These are phyloP conservation scores for Escovopsis weberi DNA, from an alignment of 2,329 filamentous ascomycete species.

Conservation along the genomic window DNA sequence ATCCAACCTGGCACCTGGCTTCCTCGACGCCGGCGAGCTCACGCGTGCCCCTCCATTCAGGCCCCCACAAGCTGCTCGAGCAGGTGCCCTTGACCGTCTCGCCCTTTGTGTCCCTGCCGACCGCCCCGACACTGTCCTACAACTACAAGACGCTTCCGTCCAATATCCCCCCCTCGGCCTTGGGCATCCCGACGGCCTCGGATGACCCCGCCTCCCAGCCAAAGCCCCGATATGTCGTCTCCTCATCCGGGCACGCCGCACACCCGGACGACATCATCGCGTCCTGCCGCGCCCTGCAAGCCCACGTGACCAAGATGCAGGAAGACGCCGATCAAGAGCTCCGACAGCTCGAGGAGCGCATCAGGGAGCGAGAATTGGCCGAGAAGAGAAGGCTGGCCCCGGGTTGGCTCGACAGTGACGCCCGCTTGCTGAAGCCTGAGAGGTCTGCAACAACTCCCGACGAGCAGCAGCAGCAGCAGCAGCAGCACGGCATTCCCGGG, in stretches of 20 bases:
- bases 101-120: slow-evolving; percentile 81
- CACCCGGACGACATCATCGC: slow-evolving; percentile 76
- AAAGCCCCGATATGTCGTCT: slow-evolving; percentile 63
- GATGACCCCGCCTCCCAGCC: slow-evolving; percentile 20
- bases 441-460: slow-evolving; percentile 23
- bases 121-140: slow-evolving; percentile 83
- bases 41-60: slow-evolving; percentile 23
- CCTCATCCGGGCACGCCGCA: slow-evolving; percentile 63
- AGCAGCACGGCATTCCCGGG: slow-evolving; percentile 5
- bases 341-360: slow-evolving; percentile 52
- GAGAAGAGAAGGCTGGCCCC: slow-evolving; percentile 70
- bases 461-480: slow-evolving; percentile 9
- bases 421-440: slow-evolving; percentile 54
- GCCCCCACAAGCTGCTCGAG: slow-evolving; percentile 72
- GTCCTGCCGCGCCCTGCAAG: slow-evolving; percentile 64
- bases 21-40: too few relatives aligned
- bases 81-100: slow-evolving; percentile 90
- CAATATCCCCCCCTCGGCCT: slow-evolving; percentile 47
- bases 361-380: slow-evolving; percentile 51
- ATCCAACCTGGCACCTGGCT: too few relatives aligned
- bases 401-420: slow-evolving; percentile 66
- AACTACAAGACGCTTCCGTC: slow-evolving; percentile 86
- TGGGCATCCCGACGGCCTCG: slow-evolving; percentile 22
- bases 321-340: slow-evolving; percentile 54
- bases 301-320: slow-evolving; percentile 57